Percentiles rank a stretch among this genome's conserved stretches.
Evolutionary conservation across 2,329 filamentous ascomycete genomes (phyloP).

Genomic region (Ophiostoma piceae): DNA sequence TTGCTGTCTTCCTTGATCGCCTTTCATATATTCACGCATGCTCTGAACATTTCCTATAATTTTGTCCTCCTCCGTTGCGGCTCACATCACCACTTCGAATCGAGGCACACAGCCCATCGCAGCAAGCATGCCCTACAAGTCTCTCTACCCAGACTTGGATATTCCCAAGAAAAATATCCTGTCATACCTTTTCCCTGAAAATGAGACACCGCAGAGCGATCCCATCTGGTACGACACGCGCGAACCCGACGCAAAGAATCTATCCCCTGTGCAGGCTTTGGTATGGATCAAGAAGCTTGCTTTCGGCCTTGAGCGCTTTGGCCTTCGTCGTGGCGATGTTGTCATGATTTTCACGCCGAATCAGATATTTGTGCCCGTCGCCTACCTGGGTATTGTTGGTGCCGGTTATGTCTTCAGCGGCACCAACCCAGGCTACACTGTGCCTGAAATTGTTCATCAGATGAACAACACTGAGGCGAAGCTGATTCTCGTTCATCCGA

Average conservation of each 20-base stretch:
- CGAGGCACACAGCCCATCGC: not conserved
- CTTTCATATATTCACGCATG: not conserved
- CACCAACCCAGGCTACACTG: constrained; percentile 58
- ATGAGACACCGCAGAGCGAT: constrained; percentile 36
- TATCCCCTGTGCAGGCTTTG: constrained; percentile 46
- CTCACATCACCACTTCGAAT: not conserved
- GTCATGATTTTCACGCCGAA: constrained; percentile 72
- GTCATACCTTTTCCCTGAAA: constrained; percentile 35
- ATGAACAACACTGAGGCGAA: constrained; percentile 24
- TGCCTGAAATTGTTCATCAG: constrained; percentile 26
- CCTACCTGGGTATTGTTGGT: constrained; percentile 69
- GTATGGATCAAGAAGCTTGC: constrained; percentile 50
- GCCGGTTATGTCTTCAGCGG: constrained; percentile 72
- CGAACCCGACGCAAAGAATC: constrained; percentile 37
- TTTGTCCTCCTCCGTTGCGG: not conserved
- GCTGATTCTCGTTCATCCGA: constrained; percentile 26
- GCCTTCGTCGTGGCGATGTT: constrained; percentile 61
- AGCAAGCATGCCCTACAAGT: constrained; percentile 39
- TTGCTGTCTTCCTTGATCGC: not conserved
- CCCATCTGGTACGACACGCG: constrained; percentile 52
- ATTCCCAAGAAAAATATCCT: constrained; percentile 44
- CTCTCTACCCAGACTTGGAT: constrained; percentile 40
- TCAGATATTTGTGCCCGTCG: constrained; percentile 65
- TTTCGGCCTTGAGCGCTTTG: constrained; percentile 52
- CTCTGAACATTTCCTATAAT: not conserved